Evolutionary conservation across 176 grass and related monocot species (phyloP), one percentile per base, ranked within the genome.

Genomic region (Oryza rufipogon): DNA sequence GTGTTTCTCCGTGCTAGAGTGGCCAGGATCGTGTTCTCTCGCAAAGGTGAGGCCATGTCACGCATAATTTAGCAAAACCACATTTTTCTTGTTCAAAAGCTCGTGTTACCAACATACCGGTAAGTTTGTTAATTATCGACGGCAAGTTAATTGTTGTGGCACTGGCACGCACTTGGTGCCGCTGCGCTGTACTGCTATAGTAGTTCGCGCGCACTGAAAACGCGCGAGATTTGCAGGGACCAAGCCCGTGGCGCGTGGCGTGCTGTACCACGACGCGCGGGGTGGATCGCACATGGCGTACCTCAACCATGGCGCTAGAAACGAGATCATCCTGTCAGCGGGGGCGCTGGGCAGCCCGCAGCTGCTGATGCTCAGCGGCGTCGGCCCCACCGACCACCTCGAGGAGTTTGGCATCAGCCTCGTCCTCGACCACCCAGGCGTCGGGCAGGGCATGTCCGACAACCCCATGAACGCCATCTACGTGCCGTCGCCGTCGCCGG

Each of bases 291-390:
- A 93, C 92, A 67, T 63, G 51, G 92, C 92, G 47, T 90, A 88
- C 81, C 88, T 97, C 7, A 91, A 75, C 51, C 46, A 36, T 0
- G 83, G 88, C 69, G 60, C 72, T 1, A 84, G 58, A 32, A 91
- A 89, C 49, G 92, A 94, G 81, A 87, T 97, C 44, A 90, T 97
- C 77, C 72, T 97, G 1, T 84, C 95, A 9, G 92, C 95, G 0
- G 95, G 95, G 7, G 90, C 95, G 36, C 71, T 97, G 17, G 92
- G 95, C n/a, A 94, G 90, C 47, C 95, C 95, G 19, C 95, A 97
- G 83, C 85, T 93, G 66, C 88, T 97, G 78, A 91, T 97, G 92
- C 81, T 97, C 9, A 95, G 95, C 78, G 95, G 95, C 58, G 66
- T 97, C 41, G 95, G 95, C 3, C 95, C 95, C 12, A 68, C 86